Percentiles rank a stretch among this genome's conserved stretches.
phyloP scores from a whole-genome alignment of 2,329 filamentous ascomycete genomes.

The Aspergillus ochraceus region DNA sequence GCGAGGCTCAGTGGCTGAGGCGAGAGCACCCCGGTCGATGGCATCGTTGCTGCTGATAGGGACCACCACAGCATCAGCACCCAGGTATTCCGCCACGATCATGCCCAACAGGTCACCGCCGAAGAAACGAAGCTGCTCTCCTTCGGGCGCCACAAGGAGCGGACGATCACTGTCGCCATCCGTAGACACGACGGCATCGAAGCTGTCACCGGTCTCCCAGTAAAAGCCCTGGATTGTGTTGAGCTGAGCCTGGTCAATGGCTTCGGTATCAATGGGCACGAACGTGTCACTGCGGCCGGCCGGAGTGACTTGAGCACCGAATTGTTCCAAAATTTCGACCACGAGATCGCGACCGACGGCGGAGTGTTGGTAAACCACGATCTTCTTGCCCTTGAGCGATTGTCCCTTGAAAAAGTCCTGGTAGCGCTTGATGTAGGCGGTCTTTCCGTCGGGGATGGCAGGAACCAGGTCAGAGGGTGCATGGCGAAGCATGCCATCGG shows the following conservation, averaged over 20 bases:
- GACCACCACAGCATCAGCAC: conserved; percentile 31
- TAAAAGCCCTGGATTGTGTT: conserved; percentile 28
- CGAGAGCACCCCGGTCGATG: conserved; percentile 31
- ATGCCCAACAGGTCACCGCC: conserved; percentile 34
- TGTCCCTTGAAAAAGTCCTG: conserved; percentile 32
- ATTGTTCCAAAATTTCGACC: conserved; percentile 29
- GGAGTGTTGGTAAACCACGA: conserved; percentile 36
- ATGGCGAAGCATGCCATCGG: conserved; percentile 28
- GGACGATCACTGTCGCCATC: conserved; percentile 37
- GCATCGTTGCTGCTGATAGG: conserved; percentile 36
- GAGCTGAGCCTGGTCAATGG: conserved; percentile 34
- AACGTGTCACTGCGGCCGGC: conserved; percentile 36
- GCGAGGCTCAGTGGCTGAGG: conserved; percentile 27
- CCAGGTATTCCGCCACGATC: conserved; percentile 33
- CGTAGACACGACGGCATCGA: conserved; percentile 33
- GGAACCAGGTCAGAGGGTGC: conserved; percentile 16
- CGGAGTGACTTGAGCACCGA: conserved; percentile 30
- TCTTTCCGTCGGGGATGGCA: conserved; percentile 20
- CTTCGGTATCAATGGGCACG: conserved; percentile 37
- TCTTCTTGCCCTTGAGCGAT: conserved; percentile 26
- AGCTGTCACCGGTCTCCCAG: conserved; percentile 23
- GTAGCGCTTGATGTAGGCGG: conserved; percentile 30
- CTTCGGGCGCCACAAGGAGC: conserved; percentile 29
- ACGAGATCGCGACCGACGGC: conserved; percentile 35
- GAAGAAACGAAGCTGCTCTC: conserved; percentile 31